These are phyloP conservation scores for Raffaelea arxii DNA, from an alignment of 2,329 filamentous ascomycete genomes.

Conservation along the genomic window DNA sequence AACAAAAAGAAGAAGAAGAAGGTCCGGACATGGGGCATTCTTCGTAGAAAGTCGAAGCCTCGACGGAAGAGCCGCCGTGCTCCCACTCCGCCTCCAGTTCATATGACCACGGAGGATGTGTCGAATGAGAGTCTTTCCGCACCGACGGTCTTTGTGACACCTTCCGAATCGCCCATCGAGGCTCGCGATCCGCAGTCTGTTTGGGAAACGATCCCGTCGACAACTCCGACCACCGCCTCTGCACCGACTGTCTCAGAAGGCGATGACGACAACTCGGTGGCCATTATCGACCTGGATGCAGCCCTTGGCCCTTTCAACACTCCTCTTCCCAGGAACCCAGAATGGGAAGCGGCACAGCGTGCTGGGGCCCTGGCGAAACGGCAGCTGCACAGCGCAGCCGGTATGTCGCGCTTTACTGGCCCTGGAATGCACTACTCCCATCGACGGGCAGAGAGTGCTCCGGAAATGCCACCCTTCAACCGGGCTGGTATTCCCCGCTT, in stretches of 20 bases:
- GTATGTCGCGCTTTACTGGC: constrained; percentile 57
- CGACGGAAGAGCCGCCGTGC: constrained; percentile 34
- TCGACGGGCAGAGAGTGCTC: constrained; percentile 69
- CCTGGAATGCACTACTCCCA: constrained; percentile 66
- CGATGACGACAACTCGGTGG: constrained; percentile 58
- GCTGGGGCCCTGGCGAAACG: constrained; percentile 49
- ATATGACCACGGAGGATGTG: constrained; percentile 18
- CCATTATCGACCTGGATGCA: constrained; percentile 89
- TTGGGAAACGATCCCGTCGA: constrained; percentile 27
- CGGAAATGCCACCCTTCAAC: constrained; percentile 69
- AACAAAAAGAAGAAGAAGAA: constrained; percentile 61
- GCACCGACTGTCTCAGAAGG: too few relatives aligned
- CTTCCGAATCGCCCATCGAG: constrained; percentile 23
- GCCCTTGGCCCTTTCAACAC: constrained; percentile 90
- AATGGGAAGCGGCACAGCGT: constrained; percentile 58
- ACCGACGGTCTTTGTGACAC: constrained; percentile 30
- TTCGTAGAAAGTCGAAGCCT: constrained; percentile 51
- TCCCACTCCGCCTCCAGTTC: constrained; percentile 34
- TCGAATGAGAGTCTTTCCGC: background rate
- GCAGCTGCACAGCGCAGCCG: constrained; percentile 67
- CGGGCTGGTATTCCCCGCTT: constrained; percentile 51
- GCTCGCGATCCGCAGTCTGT: constrained; percentile 10
- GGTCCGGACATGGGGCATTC: constrained; percentile 62
- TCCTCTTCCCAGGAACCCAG: constrained; percentile 50
- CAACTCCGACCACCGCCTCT: too few relatives aligned